These are phyloP conservation scores for Fusarium annulatum DNA, from an alignment of 2,329 filamentous ascomycete species.

Conservation along the genomic window DNA sequence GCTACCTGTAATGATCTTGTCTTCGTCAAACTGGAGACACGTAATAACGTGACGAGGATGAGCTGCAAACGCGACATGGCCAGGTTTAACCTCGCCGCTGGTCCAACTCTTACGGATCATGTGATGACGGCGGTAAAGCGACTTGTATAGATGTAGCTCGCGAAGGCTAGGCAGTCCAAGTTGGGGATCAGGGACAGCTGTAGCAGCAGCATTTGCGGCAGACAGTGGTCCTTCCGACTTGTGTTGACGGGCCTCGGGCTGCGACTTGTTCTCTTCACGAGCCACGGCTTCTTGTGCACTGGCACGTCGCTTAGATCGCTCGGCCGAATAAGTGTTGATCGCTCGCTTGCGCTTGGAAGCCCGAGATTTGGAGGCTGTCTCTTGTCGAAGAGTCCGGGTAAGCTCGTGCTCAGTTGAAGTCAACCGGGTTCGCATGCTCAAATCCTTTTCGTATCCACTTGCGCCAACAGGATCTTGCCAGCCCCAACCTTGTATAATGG, in stretches of 20 bases:
- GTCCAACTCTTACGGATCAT: slow-evolving; percentile 95
- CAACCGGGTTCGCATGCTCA: slow-evolving; percentile 69
- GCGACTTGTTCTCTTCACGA: slow-evolving; percentile 55
- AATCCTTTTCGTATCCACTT: slow-evolving; percentile 82
- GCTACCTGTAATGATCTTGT: slow-evolving; percentile 97
- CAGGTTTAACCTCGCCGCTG: slow-evolving; percentile 82
- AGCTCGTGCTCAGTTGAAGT: slow-evolving; percentile 66
- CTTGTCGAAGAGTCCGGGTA: slow-evolving; percentile 55
- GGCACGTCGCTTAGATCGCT: slow-evolving; percentile 65
- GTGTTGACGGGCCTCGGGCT: slow-evolving; percentile 58
- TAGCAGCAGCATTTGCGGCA: slow-evolving; percentile 84
- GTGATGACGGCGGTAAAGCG: slow-evolving; percentile 91
- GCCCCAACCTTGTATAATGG: slow-evolving; percentile 93
- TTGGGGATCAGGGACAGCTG: slow-evolving; percentile 83
- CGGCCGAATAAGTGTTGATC: slow-evolving; percentile 57
- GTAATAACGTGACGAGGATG: slow-evolving; percentile 97
- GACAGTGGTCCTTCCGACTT: slow-evolving; percentile 86
- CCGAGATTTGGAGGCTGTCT: slow-evolving; percentile 57
- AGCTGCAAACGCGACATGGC: slow-evolving; percentile 94
- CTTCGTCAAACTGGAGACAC: slow-evolving; percentile 95
- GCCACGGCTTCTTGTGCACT: slow-evolving; percentile 59
- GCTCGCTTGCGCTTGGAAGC: slow-evolving; percentile 68
- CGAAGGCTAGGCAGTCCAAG: slow-evolving; percentile 82
- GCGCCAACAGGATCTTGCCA: slow-evolving; percentile 89
- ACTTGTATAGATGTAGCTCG: slow-evolving; percentile 93